phyloP scores from a whole-genome alignment of 352 stramenopile genomes.

The Pythium chondricola region DNA sequence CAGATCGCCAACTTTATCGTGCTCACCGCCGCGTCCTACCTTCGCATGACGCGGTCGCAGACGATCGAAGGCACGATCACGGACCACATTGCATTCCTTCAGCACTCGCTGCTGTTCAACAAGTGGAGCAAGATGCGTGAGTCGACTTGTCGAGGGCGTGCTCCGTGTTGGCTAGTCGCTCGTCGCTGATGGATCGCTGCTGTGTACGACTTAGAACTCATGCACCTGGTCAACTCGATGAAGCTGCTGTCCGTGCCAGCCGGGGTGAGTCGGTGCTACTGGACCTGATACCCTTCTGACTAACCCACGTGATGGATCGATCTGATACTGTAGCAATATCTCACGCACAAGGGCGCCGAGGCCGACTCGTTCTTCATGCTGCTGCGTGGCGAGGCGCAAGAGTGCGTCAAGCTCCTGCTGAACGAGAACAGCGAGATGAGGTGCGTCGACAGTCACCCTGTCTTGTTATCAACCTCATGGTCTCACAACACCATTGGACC shows the following conservation, averaged over 20 bases:
- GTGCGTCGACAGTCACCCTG: slow-evolving; percentile 10
- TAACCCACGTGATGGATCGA: not conserved
- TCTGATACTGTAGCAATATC: slow-evolving; percentile 51
- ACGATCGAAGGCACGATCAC: slow-evolving; percentile 79
- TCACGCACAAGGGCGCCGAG: slow-evolving; percentile 65
- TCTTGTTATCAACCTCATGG: not conserved
- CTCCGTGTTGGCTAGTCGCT: not conserved
- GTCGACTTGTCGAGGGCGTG: no score
- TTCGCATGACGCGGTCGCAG: slow-evolving; percentile 77
- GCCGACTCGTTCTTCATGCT: slow-evolving; percentile 78
- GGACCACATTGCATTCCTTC: slow-evolving; percentile 78
- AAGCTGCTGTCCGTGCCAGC: slow-evolving; percentile 59
- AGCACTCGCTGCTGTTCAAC: slow-evolving; percentile 71
- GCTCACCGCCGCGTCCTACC: slow-evolving; percentile 71
- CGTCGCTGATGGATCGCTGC: not conserved
- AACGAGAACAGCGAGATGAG: slow-evolving; percentile 55
- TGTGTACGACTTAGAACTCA: slow-evolving; percentile 45
- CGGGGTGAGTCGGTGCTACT: slow-evolving; percentile 22
- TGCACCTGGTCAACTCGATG: slow-evolving; percentile 82
- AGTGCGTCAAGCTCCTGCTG: slow-evolving; percentile 58
- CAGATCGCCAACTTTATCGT: slow-evolving; percentile 82
- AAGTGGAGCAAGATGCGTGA: slow-evolving; percentile 85
- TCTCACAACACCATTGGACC: not conserved
- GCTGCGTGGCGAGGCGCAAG: slow-evolving; percentile 61
- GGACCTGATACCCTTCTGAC: slow-evolving; percentile 3